phyloP scores from a whole-genome alignment of 2,329 filamentous ascomycete species.

The Xylaria sp. region DNA sequence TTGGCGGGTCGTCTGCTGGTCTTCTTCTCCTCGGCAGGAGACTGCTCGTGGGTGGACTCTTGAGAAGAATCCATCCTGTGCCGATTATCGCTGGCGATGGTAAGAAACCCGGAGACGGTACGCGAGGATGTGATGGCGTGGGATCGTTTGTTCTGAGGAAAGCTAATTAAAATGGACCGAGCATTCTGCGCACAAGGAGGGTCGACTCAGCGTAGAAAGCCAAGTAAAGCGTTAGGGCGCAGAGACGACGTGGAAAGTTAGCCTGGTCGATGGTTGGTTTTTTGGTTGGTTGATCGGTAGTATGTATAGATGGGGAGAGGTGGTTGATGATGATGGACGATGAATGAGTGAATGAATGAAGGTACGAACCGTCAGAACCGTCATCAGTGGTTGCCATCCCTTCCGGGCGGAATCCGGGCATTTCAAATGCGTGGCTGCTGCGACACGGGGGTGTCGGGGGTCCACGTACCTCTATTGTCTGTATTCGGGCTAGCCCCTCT shows the following conservation, averaged over 20 bases:
- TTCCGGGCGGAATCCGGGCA: too few species aligned
- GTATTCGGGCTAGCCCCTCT: too few species aligned
- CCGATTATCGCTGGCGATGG: neutral
- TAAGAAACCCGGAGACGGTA: neutral
- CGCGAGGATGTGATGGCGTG: neutral
- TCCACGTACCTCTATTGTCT: too few species aligned
- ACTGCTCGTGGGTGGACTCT: constrained; percentile 18
- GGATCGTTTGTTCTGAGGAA: neutral
- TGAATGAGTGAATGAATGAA: too few species aligned
- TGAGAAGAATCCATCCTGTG: constrained; percentile 27
- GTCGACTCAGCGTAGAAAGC: neutral
- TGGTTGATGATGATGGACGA: constrained; percentile 2
- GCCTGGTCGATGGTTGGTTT: constrained; percentile 1
- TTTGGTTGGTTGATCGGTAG: neutral
- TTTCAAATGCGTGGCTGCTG: constrained; percentile 24
- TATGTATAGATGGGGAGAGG: too few species aligned
- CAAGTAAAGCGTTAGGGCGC: neutral
- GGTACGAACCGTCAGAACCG: neutral
- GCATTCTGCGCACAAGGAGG: constrained; percentile 13
- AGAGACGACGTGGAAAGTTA: neutral
- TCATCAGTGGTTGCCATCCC: neutral
- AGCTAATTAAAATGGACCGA: neutral
- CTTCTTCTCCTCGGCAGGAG: constrained; percentile 68
- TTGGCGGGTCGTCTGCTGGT: constrained; percentile 94
- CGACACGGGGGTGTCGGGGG: neutral